Evolutionary conservation across 805 yeast genomes (phyloP), one percentile per base, ranked within the genome.

Genomic region (Spathaspora arborariae): DNA sequence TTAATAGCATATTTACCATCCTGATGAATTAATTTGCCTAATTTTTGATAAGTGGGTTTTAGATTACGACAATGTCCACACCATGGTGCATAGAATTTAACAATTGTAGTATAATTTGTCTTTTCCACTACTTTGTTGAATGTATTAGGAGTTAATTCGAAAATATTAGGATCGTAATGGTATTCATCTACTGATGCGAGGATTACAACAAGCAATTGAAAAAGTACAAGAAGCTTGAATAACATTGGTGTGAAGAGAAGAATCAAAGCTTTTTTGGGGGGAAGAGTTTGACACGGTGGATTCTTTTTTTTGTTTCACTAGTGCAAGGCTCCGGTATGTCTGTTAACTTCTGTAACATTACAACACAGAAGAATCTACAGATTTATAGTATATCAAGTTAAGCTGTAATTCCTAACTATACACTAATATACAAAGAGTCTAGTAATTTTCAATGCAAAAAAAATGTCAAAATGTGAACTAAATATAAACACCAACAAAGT

Each of bases 61-160:
- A 92, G 69, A 47, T 81, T 76, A 56, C 82, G 77, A 67, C 99
- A 92, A 65, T 92, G 89, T 4, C 97, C 97, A 71, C 99, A 92
- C 98, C 98, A 91, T 34, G 97, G 97, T 4, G 98, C 97, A 64
- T 85, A 91, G 65, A 91, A 91, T 68, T 90, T 90, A 19, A 89
- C 90, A 16, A 90, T 67, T 1, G 96, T 67, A 1, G 96, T 85
- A 56, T 88, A 85, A 60, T 89, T 89, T 2, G 95, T 74, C 19
- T 72, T 64, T 38, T 81, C 72, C 3, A 91, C 80, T 42, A 83
- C 85, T 46, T 78, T 76, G 50, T 84, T 81, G 59, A 90, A 90
- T 45, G 72, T 82, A 13, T 70, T 54, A 2, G 82, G 67, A 19
- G 76, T 73, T 36, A 85, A 65, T 55, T 84, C 90, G 44, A 76